Evolutionary conservation across 306 rosid species (phyloP), one percentile per base, ranked within the genome.

Genomic region (Quercus bicolor): DNA sequence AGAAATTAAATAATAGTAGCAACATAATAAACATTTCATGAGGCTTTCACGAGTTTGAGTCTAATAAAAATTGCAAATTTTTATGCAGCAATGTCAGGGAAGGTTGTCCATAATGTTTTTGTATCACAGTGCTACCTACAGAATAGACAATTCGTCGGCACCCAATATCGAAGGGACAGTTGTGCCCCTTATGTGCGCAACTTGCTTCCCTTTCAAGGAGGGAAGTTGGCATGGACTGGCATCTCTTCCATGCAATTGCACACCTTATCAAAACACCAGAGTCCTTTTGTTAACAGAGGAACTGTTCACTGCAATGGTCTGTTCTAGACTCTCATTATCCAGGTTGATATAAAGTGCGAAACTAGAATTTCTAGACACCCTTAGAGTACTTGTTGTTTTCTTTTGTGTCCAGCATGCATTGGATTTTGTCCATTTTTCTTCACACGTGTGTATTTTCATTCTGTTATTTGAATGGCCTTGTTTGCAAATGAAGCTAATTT

Each of bases 21-120:
- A 24, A 75, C 59, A 48, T 23, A 74, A 66, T 28, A 26, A 76
- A 23, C 37, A 66, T 21, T 85, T 86, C 54, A 77, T 82, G 71
- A 84, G 82, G 51, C 62, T 75, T 53, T 73, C 56, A 68, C n/a
- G 60, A 88, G 72, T 56, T 21, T 83, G 78, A 85, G 80, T 83
- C 94, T 88, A 84, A 91, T 85, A 72, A 87, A 68, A 87, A 84
- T 80, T 86, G 79, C 79, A 84, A 88, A 87, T 87, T 77, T 91
- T 76, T 87, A 86, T 92, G 98, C 98, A 94, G 97, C 97, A 84
- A 82, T 81, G 73, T 90, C 97, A 82, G 93, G 88, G 94, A 90
- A 87, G 93, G 69, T 92, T 92, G 90, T 89, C 75, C 90, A 94
- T 89, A 90, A 91, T 91, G 89, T 91, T 86, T 87, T 75, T 89